Conservation (phyloP, 1,139 yeast genomes). For the Hemisphaericaspora subhashii region DNA sequence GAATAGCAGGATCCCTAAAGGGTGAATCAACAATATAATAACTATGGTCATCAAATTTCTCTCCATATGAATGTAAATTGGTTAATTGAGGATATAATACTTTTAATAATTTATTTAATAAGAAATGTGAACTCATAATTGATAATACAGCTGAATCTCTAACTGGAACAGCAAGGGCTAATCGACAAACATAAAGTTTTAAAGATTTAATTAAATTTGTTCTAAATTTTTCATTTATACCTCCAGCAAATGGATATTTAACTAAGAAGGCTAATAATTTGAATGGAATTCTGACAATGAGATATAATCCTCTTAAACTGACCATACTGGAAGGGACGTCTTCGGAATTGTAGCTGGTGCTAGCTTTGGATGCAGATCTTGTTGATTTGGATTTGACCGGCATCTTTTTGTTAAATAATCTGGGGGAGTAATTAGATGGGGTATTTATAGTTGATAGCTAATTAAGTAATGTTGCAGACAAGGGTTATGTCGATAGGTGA, state of each 20-base stretch:
- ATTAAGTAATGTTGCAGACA: no score
- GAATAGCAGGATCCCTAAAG: slow-evolving; percentile 22
- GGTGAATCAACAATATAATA: slow-evolving; percentile 39
- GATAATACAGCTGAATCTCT: slow-evolving; percentile 9
- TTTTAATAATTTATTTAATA: slow-evolving; percentile 10
- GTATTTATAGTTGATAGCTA: no score
- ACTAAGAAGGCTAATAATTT: slow-evolving; percentile 8
- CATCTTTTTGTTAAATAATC: no score
- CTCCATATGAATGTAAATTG: slow-evolving; percentile 33
- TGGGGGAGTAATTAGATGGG: no score
- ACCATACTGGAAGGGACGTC: slow-evolving; percentile 7
- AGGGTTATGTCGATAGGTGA: no score
- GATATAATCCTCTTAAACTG: slow-evolving; percentile 7
- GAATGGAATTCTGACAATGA: slow-evolving; percentile 10
- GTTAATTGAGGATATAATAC: slow-evolving; percentile 10
- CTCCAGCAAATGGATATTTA: slow-evolving; percentile 14
- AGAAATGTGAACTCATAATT: slow-evolving; percentile 6
- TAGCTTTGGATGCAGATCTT: not conserved
- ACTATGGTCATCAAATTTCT: slow-evolving; percentile 31
- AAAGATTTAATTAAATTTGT: slow-evolving; percentile 10
- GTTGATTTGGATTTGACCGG: not conserved
- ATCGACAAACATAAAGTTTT: slow-evolving; percentile 10
- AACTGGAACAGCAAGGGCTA: slow-evolving; percentile 12
- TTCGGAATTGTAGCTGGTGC: not conserved
- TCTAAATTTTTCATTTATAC: slow-evolving; percentile 12